Conservation (phyloP, 306 rosid genomes). For the Malus sieversii region DNA sequence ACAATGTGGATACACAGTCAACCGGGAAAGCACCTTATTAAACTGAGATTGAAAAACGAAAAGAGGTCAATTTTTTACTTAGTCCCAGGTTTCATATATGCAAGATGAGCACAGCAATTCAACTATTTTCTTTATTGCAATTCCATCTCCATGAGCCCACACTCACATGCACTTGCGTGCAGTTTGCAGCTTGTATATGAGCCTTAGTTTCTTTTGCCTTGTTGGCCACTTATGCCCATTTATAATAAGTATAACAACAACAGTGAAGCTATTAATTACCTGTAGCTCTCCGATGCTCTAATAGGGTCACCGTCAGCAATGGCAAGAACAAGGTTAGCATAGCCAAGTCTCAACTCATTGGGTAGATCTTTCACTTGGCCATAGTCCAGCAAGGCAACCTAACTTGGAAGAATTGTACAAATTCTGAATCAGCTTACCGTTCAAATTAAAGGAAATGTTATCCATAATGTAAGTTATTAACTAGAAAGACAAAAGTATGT, state of each 20-base stretch:
- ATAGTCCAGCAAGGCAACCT: constrained; percentile 94
- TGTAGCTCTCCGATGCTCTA: constrained; percentile 67
- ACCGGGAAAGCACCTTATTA: not conserved
- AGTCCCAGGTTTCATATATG: not conserved
- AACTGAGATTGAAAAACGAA: not conserved
- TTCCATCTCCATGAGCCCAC: not conserved
- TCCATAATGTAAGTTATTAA: constrained; percentile 3
- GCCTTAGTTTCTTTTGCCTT: constrained; percentile 7
- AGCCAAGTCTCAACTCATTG: constrained; percentile 77
- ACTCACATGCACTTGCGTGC: not conserved
- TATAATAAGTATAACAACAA: too few species aligned
- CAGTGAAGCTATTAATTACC: constrained; percentile 37
- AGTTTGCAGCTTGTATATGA: not conserved
- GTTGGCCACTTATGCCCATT: not conserved
- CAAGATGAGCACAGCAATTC: not conserved
- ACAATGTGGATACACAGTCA: constrained; percentile 1
- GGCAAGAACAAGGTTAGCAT: constrained; percentile 83
- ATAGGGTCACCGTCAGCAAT: constrained; percentile 72
- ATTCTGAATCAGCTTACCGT: not conserved
- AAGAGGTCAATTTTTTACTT: not conserved
- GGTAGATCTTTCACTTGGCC: constrained; percentile 99
- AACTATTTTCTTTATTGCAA: not conserved
- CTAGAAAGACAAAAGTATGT: not conserved
- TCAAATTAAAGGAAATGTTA: not conserved
- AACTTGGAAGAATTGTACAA: constrained; percentile 15